Evolutionary conservation across 306 rosid species (phyloP).

Genomic region (Amphicarpaea edgeworthii): DNA sequence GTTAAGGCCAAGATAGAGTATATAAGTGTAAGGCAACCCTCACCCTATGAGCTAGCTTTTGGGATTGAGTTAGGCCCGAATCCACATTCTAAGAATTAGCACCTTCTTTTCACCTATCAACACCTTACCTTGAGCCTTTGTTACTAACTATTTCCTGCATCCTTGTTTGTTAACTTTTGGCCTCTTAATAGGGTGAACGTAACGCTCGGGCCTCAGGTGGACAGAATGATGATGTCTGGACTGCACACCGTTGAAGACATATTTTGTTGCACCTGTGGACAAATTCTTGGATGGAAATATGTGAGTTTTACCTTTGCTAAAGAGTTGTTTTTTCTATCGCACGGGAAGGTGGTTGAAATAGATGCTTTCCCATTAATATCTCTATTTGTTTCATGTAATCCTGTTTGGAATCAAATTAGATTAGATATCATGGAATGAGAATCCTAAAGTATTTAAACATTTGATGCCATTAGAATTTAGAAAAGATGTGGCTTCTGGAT

Average conservation of each 20-base stretch:
- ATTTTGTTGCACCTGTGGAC: conserved; percentile 88
- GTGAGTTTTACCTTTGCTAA: conserved; percentile 56
- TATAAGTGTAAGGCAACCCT: no score
- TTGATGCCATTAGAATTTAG: conserved; percentile 6
- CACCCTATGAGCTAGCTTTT: no score
- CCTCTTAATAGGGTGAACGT: conserved; percentile 70
- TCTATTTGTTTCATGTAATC: conserved; percentile 6
- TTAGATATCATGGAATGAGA: conserved; percentile 24
- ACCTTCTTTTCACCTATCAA: conserved; percentile 9
- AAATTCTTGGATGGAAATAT: conserved; percentile 95
- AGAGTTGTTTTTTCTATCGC: conserved; percentile 19
- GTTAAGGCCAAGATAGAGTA: no score
- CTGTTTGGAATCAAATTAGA: conserved; percentile 20
- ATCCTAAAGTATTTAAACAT: conserved; percentile 5
- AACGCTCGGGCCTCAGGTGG: conserved; percentile 69
- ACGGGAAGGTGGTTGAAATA: background rate
- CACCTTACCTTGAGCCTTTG: conserved; percentile 1
- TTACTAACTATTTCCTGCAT: conserved; percentile 17
- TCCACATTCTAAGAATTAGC: no score
- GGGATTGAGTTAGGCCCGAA: no score
- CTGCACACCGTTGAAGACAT: conserved; percentile 89
- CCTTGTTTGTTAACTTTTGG: conserved; percentile 43
- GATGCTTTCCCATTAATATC: conserved; percentile 19
- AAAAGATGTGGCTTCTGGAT: conserved; percentile 17
- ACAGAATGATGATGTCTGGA: conserved; percentile 81